Evolutionary conservation across 495 filamentous ascomycete species (phyloP).

Genomic region (Penicillium egyptiacum): DNA sequence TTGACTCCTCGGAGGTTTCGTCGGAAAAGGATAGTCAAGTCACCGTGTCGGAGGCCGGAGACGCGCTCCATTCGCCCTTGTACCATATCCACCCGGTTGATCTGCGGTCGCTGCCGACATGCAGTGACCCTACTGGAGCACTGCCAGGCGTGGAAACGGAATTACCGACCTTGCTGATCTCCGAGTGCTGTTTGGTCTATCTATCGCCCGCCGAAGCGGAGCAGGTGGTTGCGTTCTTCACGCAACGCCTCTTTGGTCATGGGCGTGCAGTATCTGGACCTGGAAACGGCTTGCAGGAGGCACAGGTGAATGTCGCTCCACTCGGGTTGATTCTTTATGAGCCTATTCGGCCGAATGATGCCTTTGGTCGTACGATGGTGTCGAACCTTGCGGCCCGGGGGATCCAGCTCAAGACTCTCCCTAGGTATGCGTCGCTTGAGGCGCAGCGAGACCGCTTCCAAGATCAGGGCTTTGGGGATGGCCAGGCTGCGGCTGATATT

Average conservation of each 20-base stretch:
- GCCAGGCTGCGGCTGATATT: conserved; percentile 64
- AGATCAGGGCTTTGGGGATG: conserved; percentile 57
- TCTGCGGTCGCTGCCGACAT: conserved; percentile 58
- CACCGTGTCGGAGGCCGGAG: conserved; percentile 38
- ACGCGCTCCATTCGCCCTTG: conserved; percentile 42
- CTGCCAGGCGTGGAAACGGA: conserved; percentile 46
- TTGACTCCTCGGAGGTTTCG: conserved; percentile 13
- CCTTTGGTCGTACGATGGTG: conserved; percentile 89
- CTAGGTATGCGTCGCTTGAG: conserved; percentile 61
- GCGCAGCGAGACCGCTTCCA: conserved; percentile 66
- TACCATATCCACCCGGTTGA: conserved; percentile 85
- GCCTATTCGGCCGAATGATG: conserved; percentile 75
- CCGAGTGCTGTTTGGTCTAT: conserved; percentile 94
- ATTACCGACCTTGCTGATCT: conserved; percentile 80
- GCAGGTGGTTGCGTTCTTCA: conserved; percentile 66
- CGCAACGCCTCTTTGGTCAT: conserved; percentile 46
- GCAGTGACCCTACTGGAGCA: conserved; percentile 22
- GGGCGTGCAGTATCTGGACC: not conserved
- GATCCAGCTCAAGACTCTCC: conserved; percentile 80
- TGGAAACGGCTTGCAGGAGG: not conserved
- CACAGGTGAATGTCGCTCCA: conserved; percentile 25
- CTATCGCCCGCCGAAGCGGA: conserved; percentile 62
- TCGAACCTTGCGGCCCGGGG: conserved; percentile 83
- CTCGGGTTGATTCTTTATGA: conserved; percentile 82
- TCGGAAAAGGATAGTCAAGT: conserved; percentile 17